A percentile compares a stretch with the other conserved stretches of the same genome.
Evolutionary conservation across 2,329 filamentous ascomycete species (phyloP).

Genomic region (Talaromyces sp.): DNA sequence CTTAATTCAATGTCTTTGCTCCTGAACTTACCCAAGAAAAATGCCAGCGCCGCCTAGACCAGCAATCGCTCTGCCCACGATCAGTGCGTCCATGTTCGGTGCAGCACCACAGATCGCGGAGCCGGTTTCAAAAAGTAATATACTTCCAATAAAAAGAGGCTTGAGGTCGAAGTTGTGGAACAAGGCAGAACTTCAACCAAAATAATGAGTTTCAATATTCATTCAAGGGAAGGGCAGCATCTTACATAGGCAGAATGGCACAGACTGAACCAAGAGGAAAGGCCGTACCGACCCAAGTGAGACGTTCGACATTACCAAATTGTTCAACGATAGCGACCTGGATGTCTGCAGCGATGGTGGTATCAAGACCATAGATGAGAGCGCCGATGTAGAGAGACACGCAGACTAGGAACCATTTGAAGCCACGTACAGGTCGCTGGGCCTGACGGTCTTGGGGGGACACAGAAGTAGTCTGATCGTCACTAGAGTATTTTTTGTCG

Average conservation of each 20-base stretch:
- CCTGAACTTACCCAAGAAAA: constrained; percentile 28
- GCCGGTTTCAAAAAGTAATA: constrained; percentile 34
- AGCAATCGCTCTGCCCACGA: constrained; percentile 41
- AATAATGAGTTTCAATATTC: neutral
- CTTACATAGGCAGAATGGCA: constrained; percentile 10
- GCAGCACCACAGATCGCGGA: constrained; percentile 47
- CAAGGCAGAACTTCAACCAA: constrained; percentile 27
- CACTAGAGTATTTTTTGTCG: neutral
- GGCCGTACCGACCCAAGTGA: constrained; percentile 9
- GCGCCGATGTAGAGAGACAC: constrained; percentile 7
- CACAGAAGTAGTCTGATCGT: neutral
- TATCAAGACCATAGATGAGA: constrained; percentile 32
- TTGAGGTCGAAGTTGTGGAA: constrained; percentile 15
- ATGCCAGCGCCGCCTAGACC: constrained; percentile 36
- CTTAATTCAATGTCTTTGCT: neutral
- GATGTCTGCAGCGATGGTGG: constrained; percentile 51
- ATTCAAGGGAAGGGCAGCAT: neutral
- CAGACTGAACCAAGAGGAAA: constrained; percentile 15
- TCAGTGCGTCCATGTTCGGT: constrained; percentile 48
- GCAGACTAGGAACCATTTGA: neutral
- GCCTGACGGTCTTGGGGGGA: neutral
- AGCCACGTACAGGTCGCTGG: neutral
- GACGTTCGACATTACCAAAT: constrained; percentile 34
- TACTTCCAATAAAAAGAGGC: constrained; percentile 15
- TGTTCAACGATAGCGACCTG: constrained; percentile 42